Evolutionary conservation across 305 asterid species (phyloP).

Genomic region (Plantago lanceolata): DNA sequence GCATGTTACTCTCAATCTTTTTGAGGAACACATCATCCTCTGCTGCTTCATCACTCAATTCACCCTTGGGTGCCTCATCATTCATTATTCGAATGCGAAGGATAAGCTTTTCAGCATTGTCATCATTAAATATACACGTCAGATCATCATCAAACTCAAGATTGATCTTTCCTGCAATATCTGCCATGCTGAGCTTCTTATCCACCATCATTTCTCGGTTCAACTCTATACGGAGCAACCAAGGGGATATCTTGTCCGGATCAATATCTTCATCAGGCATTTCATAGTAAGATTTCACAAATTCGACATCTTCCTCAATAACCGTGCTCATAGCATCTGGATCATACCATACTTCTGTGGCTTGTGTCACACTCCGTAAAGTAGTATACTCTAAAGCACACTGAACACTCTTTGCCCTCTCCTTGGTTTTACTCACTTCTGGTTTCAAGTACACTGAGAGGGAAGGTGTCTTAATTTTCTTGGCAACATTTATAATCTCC

Average conservation of each 20-base stretch:
- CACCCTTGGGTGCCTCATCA: conserved; percentile 97
- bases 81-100: conserved; percentile 99
- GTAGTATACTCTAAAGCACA: conserved; percentile 97
- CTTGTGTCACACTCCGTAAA: conserved; percentile 87
- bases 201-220: conserved; percentile 99
- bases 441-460: conserved; percentile 89
- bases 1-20: conserved; percentile 96
- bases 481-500: conserved; percentile 97
- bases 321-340: conserved; percentile 93
- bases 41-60: conserved; percentile 71
- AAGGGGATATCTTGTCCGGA: conserved; percentile 93
- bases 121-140: conserved; percentile 90
- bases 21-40: conserved; percentile 98
- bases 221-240: conserved; percentile 94
- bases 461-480: conserved; percentile 93
- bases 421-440: conserved; percentile 70
- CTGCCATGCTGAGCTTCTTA: conserved; percentile 98
- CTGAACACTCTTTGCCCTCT: conserved; percentile 90
- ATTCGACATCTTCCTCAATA: conserved; percentile 89
- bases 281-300: conserved; percentile 89
- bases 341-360: conserved; percentile 98
- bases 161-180: conserved; percentile 90
- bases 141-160: conserved; percentile 86
- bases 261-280: conserved; percentile 98
- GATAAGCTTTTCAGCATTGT: conserved; percentile 91